Evolutionary conservation across 2,329 filamentous ascomycete genomes (phyloP), one percentile per base, ranked within the genome.

Genomic region (Dactylellina parvicollis): DNA sequence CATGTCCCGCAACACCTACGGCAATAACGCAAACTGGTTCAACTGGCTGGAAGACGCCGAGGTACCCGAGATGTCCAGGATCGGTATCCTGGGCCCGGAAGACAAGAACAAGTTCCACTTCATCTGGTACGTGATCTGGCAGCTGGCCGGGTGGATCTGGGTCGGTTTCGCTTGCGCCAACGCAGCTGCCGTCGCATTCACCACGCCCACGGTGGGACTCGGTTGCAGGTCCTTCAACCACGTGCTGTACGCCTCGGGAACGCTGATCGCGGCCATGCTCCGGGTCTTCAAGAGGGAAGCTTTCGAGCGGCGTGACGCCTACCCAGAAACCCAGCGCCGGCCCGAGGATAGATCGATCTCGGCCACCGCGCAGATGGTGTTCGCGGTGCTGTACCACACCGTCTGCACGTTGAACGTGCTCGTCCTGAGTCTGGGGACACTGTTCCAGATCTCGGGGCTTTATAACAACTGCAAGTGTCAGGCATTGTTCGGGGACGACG

Each of bases 191-290:
- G 66, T 76, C 10, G 75, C 75, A n/a, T 76, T 72, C 34, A 76
- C 75, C 20, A 76, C 75, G 5, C 75, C 75, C 10, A 76, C 71
- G n/a, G 72, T 76, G 5, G 40, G 71, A 2, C 34, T 76, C 3
- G 75, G 75, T 18, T 76, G 75, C 38, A 50, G 75, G 4, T 74
- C 72, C 10, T 57, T 74, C 34, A 76, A 76, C 40, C 75, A 76
- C 46, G 40, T 76, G 7, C 8, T 76, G 12, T 76, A 76, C 46
- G 75, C 75, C 5, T 26, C 49, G 2, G 30, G 73, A 3, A 34
- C 75, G 3, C 72, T 76, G 16, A 20, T 62, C 22, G 75, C 54
- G 4, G 75, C 75, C 2, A 2, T 66, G 12, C 20, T 71, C 44
- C 62, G 67, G 5, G 72, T 76, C 4, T 32, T 69, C 22, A 75